Evolutionary conservation across 768 basidiomycete species (phyloP).

Genomic region (Phlegmacium glaucopus): DNA sequence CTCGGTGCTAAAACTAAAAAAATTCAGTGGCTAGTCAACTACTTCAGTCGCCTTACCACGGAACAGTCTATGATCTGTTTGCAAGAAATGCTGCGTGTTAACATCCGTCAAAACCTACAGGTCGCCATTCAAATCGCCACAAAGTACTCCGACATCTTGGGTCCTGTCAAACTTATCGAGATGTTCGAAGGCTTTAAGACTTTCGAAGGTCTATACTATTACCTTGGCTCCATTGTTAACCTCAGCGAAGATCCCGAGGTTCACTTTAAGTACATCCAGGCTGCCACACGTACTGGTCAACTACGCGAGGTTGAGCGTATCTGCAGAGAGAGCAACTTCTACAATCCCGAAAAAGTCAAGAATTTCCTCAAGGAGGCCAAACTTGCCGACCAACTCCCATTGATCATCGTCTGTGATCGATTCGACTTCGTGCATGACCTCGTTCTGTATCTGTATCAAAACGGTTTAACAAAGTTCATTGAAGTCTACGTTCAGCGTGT

Average conservation of each 20-base stretch:
- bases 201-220: slow-evolving; percentile 98
- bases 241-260: slow-evolving; percentile 95
- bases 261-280: slow-evolving; percentile 99
- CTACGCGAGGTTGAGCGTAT: slow-evolving; percentile 99
- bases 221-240: slow-evolving; percentile 97
- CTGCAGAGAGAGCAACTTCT: slow-evolving; percentile 94
- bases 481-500: slow-evolving; percentile 99
- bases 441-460: slow-evolving; percentile 97
- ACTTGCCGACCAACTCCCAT: slow-evolving; percentile 91
- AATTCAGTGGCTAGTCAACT: slow-evolving; percentile 87
- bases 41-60: slow-evolving; percentile 95
- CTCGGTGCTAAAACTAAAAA: slow-evolving; percentile 1
- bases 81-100: slow-evolving; percentile 95
- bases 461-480: slow-evolving; percentile 93
- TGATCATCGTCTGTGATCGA: slow-evolving; percentile 99
- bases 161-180: slow-evolving; percentile 96
- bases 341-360: slow-evolving; percentile 99
- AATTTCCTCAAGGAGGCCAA: slow-evolving; percentile 99
- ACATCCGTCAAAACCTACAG: slow-evolving; percentile 97
- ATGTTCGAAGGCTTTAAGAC: slow-evolving; percentile 98
- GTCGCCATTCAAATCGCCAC: slow-evolving; percentile 97
- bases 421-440: slow-evolving; percentile 99
- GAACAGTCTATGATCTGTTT: slow-evolving; percentile 96
- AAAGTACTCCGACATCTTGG: slow-evolving; percentile 97
- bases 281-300: slow-evolving; percentile 95